phyloP scores from a whole-genome alignment of 1,139 yeast species.

The Geotrichum carabidarum region DNA sequence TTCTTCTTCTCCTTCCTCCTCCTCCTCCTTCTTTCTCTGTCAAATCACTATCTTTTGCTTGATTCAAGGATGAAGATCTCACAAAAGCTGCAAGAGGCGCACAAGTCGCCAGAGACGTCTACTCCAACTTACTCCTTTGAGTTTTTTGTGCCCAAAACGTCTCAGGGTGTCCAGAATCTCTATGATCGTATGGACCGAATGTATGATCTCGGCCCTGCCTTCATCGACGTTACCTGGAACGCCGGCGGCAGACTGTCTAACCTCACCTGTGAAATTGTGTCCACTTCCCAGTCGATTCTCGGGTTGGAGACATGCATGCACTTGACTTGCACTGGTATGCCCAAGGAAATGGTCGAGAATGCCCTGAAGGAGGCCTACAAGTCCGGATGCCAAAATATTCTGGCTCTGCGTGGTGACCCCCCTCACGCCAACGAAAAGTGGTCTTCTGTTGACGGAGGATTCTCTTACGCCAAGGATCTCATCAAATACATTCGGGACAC shows the following conservation, averaged over 20 bases:
- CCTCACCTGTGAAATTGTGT: slow-evolving; percentile 83
- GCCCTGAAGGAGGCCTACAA: slow-evolving; percentile 82
- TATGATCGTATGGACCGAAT: slow-evolving; percentile 97
- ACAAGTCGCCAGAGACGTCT: slow-evolving; percentile 27
- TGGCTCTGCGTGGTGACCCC: slow-evolving; percentile 94
- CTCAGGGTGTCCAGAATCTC: slow-evolving; percentile 92
- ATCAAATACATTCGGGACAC: slow-evolving; percentile 65
- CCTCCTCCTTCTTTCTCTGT: background rate
- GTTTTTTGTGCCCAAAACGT: slow-evolving; percentile 95
- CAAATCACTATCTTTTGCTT: background rate
- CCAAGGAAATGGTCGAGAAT: slow-evolving; percentile 69
- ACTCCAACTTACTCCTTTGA: slow-evolving; percentile 83
- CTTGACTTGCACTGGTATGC: slow-evolving; percentile 94
- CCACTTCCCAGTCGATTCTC: slow-evolving; percentile 84
- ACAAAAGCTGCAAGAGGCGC: slow-evolving; percentile 39
- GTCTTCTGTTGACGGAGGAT: slow-evolving; percentile 58
- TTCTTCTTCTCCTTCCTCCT: background rate
- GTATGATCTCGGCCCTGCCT: slow-evolving; percentile 88
- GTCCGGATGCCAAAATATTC: slow-evolving; percentile 90
- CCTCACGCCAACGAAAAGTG: slow-evolving; percentile 49
- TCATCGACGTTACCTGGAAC: slow-evolving; percentile 95
- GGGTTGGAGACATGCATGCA: slow-evolving; percentile 98
- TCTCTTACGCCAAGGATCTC: slow-evolving; percentile 73
- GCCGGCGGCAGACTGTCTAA: slow-evolving; percentile 89
- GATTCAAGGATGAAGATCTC: slow-evolving; percentile 38